These are phyloP conservation scores for Amborella trichopoda DNA, from an alignment of 164 flowering plant genomes.

Conservation along the genomic window DNA sequence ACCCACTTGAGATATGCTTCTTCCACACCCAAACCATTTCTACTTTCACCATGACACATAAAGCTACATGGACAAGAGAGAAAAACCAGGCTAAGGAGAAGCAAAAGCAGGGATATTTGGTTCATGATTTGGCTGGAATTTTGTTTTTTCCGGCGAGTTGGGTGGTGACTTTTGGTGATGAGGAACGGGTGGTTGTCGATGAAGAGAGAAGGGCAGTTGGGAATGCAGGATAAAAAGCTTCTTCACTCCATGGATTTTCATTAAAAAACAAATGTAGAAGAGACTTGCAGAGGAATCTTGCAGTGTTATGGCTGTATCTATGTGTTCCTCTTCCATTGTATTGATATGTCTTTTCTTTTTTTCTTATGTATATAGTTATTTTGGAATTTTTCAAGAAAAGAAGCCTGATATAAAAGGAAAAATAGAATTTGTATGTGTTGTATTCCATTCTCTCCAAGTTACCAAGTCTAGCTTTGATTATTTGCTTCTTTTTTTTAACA, in stretches of 20 bases:
- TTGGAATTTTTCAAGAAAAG: too few relatives aligned
- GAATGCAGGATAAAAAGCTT: neutral
- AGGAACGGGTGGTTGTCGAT: neutral
- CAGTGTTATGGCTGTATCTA: neutral
- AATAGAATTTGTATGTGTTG: too few relatives aligned
- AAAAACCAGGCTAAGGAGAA: slow-evolving; percentile 4
- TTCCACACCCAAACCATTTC: too few relatives aligned
- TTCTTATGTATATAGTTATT: too few relatives aligned
- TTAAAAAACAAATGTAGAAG: neutral
- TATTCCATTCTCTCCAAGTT: too few relatives aligned
- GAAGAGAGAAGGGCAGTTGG: neutral
- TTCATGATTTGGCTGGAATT: neutral
- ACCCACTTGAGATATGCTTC: slow-evolving; percentile 32
- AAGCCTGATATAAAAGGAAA: too few relatives aligned
- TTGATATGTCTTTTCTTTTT: too few relatives aligned
- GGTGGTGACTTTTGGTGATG: neutral
- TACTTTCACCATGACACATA: too few relatives aligned
- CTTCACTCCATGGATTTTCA: neutral
- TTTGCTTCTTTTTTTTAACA: too few relatives aligned
- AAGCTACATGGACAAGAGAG: too few relatives aligned
- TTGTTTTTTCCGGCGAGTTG: neutral
- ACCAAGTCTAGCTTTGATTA: too few relatives aligned
- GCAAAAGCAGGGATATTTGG: neutral
- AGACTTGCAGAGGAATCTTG: neutral
- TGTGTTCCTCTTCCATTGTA: too few relatives aligned